Conservation (phyloP, 2,329 filamentous ascomycete species). For the Dactylella cylindrospora region DNA sequence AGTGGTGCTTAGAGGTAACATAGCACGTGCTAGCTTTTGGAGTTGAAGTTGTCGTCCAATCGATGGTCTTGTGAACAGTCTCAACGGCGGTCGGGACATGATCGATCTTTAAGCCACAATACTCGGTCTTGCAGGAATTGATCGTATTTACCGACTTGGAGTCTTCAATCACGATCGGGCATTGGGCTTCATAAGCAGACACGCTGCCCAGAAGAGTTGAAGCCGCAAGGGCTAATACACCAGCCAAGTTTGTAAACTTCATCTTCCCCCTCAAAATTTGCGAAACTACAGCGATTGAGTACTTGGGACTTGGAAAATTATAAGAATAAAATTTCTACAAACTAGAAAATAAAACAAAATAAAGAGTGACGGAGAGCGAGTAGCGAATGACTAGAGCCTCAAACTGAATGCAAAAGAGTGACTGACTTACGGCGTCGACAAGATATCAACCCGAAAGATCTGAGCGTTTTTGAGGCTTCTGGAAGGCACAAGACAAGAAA, state of each 20-base stretch:
- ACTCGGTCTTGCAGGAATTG: conserved; percentile 27
- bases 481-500: no score
- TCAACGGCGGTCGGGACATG: conserved; percentile 6
- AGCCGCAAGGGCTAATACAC: conserved; percentile 11
- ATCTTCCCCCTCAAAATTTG: no score
- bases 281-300: not conserved
- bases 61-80: not conserved
- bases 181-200: conserved; percentile 1
- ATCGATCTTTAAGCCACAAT: conserved; percentile 9
- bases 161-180: not conserved
- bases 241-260: conserved; percentile 21
- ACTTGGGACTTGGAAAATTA: not conserved
- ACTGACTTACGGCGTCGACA: no score
- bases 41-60: no score
- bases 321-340: conserved; percentile 5
- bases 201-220: conserved; percentile 13
- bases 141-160: conserved; percentile 23
- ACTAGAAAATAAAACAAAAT: conserved; percentile 2
- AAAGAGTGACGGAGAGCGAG: conserved; percentile 27
- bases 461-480: no score
- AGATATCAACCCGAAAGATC: no score
- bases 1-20: conserved; percentile 17
- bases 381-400: no score
- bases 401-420: conserved; percentile 22
- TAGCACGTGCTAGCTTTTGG: no score